These are phyloP conservation scores for Coccinonectria pachysandricola DNA, from an alignment of 2,329 filamentous ascomycete species.

Conservation along the genomic window DNA sequence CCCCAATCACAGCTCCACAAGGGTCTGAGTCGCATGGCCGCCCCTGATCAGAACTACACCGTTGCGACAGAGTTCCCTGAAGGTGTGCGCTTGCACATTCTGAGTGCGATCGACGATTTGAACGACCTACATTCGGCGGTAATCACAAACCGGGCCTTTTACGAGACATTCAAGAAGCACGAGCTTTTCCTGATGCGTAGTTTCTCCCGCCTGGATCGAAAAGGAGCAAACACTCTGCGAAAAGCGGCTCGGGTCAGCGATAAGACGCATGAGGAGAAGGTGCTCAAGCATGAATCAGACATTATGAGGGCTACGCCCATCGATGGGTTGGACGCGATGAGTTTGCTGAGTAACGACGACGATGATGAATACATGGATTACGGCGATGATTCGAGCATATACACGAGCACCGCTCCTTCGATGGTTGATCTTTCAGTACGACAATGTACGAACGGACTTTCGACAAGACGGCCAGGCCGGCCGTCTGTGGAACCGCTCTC, in stretches of 20 bases:
- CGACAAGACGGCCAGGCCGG: conserved; percentile 4
- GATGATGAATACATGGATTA: conserved; percentile 16
- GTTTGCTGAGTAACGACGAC: conserved; percentile 20
- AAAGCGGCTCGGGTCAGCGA: conserved; percentile 13
- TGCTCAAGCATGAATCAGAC: conserved; percentile 22
- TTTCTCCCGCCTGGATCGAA: conserved; percentile 21
- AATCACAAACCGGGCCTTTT: conserved; percentile 32
- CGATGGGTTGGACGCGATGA: conserved; percentile 20
- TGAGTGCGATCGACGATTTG: conserved; percentile 29
- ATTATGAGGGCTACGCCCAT: conserved; percentile 18
- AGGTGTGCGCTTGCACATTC: conserved; percentile 28
- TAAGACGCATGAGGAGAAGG: conserved; percentile 26
- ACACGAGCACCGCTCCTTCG: conserved; percentile 12
- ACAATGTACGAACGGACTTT: conserved; percentile 8
- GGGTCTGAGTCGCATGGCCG: conserved; percentile 23
- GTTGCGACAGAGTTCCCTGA: conserved; percentile 26
- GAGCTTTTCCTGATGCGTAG: conserved; percentile 29
- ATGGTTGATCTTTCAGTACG: conserved; percentile 6
- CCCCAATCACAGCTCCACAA: conserved; percentile 24
- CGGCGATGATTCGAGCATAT: conserved; percentile 16
- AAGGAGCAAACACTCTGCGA: conserved; percentile 8
- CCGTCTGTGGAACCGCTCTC: conserved; percentile 8
- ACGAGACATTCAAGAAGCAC: conserved; percentile 34
- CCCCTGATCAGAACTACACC: conserved; percentile 20
- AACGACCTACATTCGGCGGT: conserved; percentile 34